A percentile compares a stretch with the other conserved stretches of the same genome.
These are phyloP conservation scores for Beta corolliflora DNA, from an alignment of 179 eudicot genomes.

Conservation along the genomic window DNA sequence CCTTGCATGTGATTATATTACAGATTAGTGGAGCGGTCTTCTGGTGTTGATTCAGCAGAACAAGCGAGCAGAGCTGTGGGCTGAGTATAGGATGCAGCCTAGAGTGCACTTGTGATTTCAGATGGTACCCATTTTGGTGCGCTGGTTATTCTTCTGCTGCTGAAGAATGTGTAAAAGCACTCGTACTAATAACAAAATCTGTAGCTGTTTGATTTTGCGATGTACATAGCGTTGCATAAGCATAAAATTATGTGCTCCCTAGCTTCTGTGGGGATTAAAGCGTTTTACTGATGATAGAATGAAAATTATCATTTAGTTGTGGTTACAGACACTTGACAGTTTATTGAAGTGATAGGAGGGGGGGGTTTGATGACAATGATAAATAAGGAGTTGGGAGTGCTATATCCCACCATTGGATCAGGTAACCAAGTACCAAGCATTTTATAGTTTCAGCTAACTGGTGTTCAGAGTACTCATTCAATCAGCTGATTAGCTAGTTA, in stretches of 20 bases:
- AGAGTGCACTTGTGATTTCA: conserved; percentile 8
- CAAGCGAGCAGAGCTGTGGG: conserved; percentile 27
- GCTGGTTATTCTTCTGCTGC: conserved; percentile 11
- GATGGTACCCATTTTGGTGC: conserved; percentile 7
- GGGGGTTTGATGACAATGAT: no score
- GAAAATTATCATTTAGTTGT: background rate
- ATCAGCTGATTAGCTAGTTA: no score
- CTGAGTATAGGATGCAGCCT: conserved; percentile 11
- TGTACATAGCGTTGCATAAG: conserved; percentile 27
- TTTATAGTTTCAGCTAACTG: no score
- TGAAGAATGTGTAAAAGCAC: conserved; percentile 24
- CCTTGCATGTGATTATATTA: background rate
- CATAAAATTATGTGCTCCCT: conserved; percentile 22
- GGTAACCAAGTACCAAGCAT: no score
- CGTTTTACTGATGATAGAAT: conserved; percentile 12
- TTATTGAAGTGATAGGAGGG: background rate
- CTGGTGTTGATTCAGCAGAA: conserved; percentile 22
- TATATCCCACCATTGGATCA: no score
- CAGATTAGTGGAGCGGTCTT: conserved; percentile 26
- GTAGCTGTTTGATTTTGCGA: conserved; percentile 21
- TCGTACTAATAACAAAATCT: conserved; percentile 12
- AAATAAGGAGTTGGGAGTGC: no score
- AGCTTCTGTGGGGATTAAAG: conserved; percentile 12
- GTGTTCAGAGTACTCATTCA: no score
- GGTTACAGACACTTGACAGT: background rate